phyloP scores from a whole-genome alignment of 2,329 filamentous ascomycete genomes.

The Verticillium albo-atrum region DNA sequence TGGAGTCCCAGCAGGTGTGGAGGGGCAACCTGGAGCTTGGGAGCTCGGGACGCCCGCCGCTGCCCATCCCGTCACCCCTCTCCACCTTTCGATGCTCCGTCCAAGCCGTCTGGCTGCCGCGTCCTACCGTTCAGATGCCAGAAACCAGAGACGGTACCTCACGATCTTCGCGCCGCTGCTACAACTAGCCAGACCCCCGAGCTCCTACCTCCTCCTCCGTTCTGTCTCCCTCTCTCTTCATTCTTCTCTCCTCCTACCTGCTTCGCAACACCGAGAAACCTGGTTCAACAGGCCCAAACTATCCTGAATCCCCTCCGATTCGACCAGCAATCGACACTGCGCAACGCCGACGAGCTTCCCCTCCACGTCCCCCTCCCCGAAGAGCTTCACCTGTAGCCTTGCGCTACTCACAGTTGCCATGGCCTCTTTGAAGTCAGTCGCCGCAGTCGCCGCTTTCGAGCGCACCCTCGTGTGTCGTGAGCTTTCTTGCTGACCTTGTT shows the following conservation, averaged over 20 bases:
- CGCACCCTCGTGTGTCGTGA: neutral
- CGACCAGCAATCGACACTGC: neutral
- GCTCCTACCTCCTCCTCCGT: neutral
- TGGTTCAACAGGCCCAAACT: neutral
- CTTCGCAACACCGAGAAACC: too few relatives aligned
- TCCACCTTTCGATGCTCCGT: neutral
- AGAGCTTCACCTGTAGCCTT: neutral
- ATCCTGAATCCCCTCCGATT: neutral
- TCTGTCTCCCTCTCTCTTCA: neutral
- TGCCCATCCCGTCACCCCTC: neutral
- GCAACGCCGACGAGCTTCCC: neutral
- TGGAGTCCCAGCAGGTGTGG: neutral
- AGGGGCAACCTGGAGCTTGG: neutral
- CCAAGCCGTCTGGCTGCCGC: neutral
- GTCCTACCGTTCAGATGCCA: neutral
- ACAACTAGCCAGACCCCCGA: neutral
- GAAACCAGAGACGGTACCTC: neutral
- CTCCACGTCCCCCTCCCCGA: neutral
- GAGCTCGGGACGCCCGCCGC: conserved; percentile 1
- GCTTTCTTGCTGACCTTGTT: neutral
- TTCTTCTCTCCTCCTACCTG: neutral
- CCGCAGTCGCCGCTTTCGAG: neutral
- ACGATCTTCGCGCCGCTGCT: neutral
- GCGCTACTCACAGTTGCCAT: neutral
- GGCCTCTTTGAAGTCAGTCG: neutral